These are phyloP conservation scores for Heliocybe sulcata DNA, from an alignment of 1,284 basidiomycete genomes.

Conservation along the genomic window DNA sequence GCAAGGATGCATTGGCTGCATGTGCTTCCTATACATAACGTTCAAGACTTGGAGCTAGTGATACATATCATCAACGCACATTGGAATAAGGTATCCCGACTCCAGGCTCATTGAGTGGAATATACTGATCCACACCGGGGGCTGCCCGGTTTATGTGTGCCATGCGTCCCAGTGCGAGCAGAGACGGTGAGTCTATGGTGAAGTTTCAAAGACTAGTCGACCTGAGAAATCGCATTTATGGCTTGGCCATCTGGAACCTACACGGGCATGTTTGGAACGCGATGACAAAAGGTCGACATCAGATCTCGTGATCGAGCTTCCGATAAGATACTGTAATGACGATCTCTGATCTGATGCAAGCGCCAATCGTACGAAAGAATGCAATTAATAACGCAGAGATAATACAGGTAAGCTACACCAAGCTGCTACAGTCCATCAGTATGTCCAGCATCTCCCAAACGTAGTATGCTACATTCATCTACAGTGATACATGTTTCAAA, in stretches of 20 bases:
- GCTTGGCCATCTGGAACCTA: too few relatives aligned
- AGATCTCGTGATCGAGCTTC: too few relatives aligned
- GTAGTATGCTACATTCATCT: neutral
- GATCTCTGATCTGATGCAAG: too few relatives aligned
- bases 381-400: too few relatives aligned
- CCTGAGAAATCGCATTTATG: neutral
- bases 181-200: neutral
- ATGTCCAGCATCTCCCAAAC: too few relatives aligned
- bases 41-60: neutral
- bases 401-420: too few relatives aligned
- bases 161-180: neutral
- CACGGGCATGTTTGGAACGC: too few relatives aligned
- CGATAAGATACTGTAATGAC: too few relatives aligned
- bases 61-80: constrained; percentile 16
- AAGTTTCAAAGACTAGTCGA: neutral
- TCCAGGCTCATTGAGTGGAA: constrained; percentile 53
- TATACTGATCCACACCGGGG: constrained; percentile 42
- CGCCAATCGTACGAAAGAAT: too few relatives aligned
- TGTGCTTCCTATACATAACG: constrained; percentile 28
- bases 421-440: too few relatives aligned
- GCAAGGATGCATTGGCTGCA: constrained; percentile 36
- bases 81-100: constrained; percentile 44
- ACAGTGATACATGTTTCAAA: neutral
- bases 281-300: too few relatives aligned
- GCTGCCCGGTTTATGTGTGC: constrained; percentile 36